Conservation (phyloP, 129 eudicot genomes). For the Saposhnikovia divaricata region DNA sequence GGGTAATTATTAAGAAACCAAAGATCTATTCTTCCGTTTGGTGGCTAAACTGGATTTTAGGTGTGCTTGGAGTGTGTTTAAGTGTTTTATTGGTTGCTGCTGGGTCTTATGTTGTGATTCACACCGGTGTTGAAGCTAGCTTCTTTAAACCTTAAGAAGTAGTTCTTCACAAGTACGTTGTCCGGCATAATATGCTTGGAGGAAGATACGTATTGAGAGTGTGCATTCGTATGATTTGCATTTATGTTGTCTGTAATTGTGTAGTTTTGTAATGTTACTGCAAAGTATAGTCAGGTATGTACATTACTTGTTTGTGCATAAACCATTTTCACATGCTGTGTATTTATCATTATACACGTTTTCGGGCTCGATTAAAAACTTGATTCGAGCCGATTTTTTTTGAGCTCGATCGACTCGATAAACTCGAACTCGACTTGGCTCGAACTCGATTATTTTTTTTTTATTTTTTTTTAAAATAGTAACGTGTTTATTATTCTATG, state of each 20-base stretch:
- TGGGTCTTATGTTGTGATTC: constrained; percentile 50
- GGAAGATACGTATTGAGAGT: not conserved
- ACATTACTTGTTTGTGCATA: not conserved
- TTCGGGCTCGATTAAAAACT: too few relatives aligned
- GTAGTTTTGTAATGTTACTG: constrained; percentile 29
- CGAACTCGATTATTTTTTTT: too few relatives aligned
- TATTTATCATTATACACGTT: not conserved
- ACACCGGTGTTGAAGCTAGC: constrained; percentile 43
- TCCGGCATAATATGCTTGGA: not conserved
- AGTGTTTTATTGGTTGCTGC: constrained; percentile 51
- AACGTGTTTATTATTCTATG: too few relatives aligned
- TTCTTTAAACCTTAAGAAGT: constrained; percentile 49
- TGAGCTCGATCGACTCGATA: too few relatives aligned
- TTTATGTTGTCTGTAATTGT: not conserved
- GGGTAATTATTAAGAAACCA: constrained; percentile 57
- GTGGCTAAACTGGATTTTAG: constrained; percentile 60
- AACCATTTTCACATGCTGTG: not conserved
- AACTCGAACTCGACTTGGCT: too few relatives aligned
- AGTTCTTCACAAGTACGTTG: not conserved
- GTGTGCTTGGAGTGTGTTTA: constrained; percentile 46
- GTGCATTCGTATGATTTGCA: not conserved
- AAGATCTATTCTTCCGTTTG: constrained; percentile 36
- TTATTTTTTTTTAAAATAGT: too few relatives aligned
- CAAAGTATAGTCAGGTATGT: constrained; percentile 84
- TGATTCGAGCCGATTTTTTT: too few relatives aligned